Conservation (phyloP, 371 early-diverging fungal species). For the Enteropsectra breve region DNA sequence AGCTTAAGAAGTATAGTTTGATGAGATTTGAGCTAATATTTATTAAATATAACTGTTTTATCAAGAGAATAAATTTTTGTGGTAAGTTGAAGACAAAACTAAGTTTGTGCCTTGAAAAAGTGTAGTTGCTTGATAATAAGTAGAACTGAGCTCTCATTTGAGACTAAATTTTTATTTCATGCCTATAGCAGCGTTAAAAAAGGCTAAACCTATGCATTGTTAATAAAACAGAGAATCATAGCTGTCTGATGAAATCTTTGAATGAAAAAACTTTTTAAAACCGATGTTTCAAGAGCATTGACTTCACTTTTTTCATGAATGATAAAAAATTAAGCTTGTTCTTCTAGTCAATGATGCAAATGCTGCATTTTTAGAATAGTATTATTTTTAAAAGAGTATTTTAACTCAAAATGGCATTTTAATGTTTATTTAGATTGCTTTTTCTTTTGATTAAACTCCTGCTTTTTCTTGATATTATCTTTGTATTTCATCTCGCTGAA, state of each 20-base stretch:
- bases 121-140: too few relatives aligned
- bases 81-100: too few relatives aligned
- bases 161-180: too few relatives aligned
- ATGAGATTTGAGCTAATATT: background rate
- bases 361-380: background rate
- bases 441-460: background rate
- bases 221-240: too few relatives aligned
- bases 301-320: background rate
- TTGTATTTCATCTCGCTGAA: conserved; percentile 1
- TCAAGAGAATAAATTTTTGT: background rate
- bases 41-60: background rate
- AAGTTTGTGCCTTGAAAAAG: too few relatives aligned
- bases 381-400: background rate
- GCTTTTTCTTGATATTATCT: background rate
- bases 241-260: too few relatives aligned
- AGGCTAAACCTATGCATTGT: too few relatives aligned
- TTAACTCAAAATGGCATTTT: background rate
- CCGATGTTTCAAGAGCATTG: too few relatives aligned
- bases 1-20: background rate
- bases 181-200: too few relatives aligned
- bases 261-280: too few relatives aligned
- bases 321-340: background rate
- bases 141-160: too few relatives aligned
- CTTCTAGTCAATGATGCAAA: background rate
- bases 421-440: background rate